These are phyloP conservation scores for Smithsoniella earleae DNA, from an alignment of 163 green algal species.

Conservation along the genomic window DNA sequence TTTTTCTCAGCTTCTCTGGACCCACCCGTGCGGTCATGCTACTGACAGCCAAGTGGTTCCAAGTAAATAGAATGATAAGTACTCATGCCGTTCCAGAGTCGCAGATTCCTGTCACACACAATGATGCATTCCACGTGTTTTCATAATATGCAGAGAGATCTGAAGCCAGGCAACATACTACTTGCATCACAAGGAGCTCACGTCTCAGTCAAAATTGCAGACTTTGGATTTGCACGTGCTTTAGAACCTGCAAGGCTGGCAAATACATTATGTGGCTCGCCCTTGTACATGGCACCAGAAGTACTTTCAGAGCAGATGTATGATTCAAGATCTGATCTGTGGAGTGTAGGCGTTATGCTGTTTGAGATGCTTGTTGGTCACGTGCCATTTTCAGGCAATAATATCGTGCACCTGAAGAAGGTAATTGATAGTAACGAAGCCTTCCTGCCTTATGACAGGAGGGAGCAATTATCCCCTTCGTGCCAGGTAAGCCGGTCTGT, in stretches of 20 bases:
- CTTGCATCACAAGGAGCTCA: conserved; percentile 46
- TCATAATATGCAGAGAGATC: conserved; percentile 65
- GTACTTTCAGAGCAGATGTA: conserved; percentile 76
- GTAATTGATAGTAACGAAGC: conserved; percentile 3
- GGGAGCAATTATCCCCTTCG: conserved; percentile 36
- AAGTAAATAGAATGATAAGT: too few relatives aligned
- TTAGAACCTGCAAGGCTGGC: conserved; percentile 75
- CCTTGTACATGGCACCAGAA: conserved; percentile 98
- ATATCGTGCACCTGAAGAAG: conserved; percentile 16
- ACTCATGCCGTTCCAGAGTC: too few relatives aligned
- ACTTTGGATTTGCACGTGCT: conserved; percentile 95
- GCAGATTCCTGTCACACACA: too few relatives aligned
- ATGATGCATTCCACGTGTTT: too few relatives aligned
- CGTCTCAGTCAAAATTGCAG: conserved; percentile 87
- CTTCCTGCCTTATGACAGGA: conserved; percentile 14
- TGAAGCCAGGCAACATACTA: conserved; percentile 94
- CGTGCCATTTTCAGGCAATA: conserved; percentile 23
- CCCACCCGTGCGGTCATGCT: too few relatives aligned
- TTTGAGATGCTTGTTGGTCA: conserved; percentile 79
- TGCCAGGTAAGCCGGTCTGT: conserved; percentile 83
- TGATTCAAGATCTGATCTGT: conserved; percentile 93
- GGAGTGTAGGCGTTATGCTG: conserved; percentile 90
- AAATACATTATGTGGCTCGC: conserved; percentile 91
- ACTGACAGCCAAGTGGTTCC: too few relatives aligned
- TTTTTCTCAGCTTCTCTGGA: too few relatives aligned